Percentiles rank a stretch among this genome's conserved stretches.
phyloP scores from a whole-genome alignment of 2,329 filamentous ascomycete species.

The Aspergillus carbonarius region DNA sequence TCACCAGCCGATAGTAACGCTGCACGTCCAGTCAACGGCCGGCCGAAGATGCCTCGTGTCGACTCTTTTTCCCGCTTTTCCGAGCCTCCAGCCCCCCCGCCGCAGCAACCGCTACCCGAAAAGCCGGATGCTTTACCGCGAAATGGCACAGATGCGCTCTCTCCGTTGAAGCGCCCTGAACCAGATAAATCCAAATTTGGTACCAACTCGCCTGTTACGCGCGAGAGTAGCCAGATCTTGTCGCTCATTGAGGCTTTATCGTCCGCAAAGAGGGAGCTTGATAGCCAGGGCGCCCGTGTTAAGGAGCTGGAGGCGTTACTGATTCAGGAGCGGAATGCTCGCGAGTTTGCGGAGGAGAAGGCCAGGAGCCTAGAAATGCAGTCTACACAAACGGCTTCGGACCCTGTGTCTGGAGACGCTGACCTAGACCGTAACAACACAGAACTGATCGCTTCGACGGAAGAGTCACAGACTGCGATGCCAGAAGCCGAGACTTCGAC shows the following conservation, averaged over 20 bases:
- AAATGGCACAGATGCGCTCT: constrained; percentile 45
- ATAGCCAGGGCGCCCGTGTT: constrained; percentile 75
- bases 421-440: constrained; percentile 8
- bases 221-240: constrained; percentile 71
- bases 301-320: constrained; percentile 78
- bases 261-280: constrained; percentile 80
- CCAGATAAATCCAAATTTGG: constrained; percentile 69
- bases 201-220: constrained; percentile 46
- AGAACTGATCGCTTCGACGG: neutral
- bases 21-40: constrained; percentile 48
- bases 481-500: constrained; percentile 8
- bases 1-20: constrained; percentile 46
- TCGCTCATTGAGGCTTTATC: constrained; percentile 82
- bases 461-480: constrained; percentile 13
- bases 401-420: neutral
- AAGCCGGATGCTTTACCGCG: constrained; percentile 70
- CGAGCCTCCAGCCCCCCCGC: constrained; percentile 88
- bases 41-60: constrained; percentile 55
- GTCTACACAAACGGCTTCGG: constrained; percentile 41
- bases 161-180: constrained; percentile 69
- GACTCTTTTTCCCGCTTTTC: constrained; percentile 84
- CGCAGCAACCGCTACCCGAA: constrained; percentile 88
- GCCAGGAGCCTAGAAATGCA: constrained; percentile 69
- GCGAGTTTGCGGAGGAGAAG: constrained; percentile 80
- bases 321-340: constrained; percentile 73